Base-by-base conservation (phyloP, 2,329 filamentous ascomycete genomes). In the Lasiodiplodia citricola region DNA sequence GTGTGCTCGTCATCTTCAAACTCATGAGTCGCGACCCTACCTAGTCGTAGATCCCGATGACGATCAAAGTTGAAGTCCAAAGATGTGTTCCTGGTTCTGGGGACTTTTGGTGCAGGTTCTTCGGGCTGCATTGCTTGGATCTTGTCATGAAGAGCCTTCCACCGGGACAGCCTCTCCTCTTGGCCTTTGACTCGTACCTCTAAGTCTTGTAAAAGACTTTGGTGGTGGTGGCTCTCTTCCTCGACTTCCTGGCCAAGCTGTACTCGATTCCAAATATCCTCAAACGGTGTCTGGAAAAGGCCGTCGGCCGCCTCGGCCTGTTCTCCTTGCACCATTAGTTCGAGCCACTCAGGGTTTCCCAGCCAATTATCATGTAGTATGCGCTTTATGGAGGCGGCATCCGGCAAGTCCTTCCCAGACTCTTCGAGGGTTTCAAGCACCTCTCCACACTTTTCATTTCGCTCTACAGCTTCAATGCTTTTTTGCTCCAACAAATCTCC, bases 311-410 rank as follows among this genome's bases (percentile, higher is more conserved):
- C 82, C 2, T 83, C 80, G 8, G 82, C 82, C 23, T 83, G 82
- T 56, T 92, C 90, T 2, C 92, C 92, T 63, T 90, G 84, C 0
- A 96, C 77, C 23, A 97, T 81, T 2, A 88, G 84, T 58, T 92
- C 87, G 73, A 92, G 86, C 90, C 93, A 95, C 68, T 88, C 86
- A 69, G 90, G 87, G 74, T 90, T 88, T 2, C 93, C 94, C 16
- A 92, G 84, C 94, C 94, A 97, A 72, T 93, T 92, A 70, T 90
- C 89, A 44, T 86, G 85, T 37, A 94, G 81, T 2, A 86, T 84
- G 52, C 86, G 87, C 73, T 90, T 85, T 68, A 93, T 71, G 4
- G 74, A 72, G 1, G 74, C 74, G 2, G 75, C 74, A 73, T 72
- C 77, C 70, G 62, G 10, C 70, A 71, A 25, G 73, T 68, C 3